Conservation (phyloP, 495 filamentous ascomycete species). For the Xylaria intraflava region DNA sequence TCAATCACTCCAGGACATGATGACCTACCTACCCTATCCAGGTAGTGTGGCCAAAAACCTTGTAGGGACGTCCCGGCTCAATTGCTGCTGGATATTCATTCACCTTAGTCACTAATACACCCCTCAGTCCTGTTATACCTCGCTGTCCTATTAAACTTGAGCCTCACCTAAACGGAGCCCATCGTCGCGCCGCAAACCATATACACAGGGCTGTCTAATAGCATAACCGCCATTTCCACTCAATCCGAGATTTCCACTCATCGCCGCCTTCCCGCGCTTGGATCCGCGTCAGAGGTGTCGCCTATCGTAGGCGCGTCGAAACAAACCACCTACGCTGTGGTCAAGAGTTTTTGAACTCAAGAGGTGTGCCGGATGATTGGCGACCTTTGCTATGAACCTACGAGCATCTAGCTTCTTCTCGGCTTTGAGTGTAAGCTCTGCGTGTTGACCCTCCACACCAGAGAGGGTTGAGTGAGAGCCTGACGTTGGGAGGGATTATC, state of each 20-base stretch:
- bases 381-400: slow-evolving; percentile 3
- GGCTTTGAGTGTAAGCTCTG: neutral
- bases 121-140: slow-evolving; percentile 6
- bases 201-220: neutral
- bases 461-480: neutral
- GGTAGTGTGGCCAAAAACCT: slow-evolving; percentile 13
- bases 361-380: neutral
- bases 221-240: neutral
- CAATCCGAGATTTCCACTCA: neutral
- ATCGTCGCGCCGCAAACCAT: neutral
- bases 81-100: slow-evolving; percentile 3
- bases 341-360: too few species aligned
- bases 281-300: neutral
- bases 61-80: slow-evolving; percentile 9
- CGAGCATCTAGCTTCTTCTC: neutral
- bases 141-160: slow-evolving; percentile 11
- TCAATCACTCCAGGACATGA: neutral
- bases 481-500: neutral
- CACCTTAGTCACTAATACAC: neutral
- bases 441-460: neutral
- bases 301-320: neutral
- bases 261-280: neutral
- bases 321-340: too few species aligned
- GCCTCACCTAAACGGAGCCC: slow-evolving; percentile 11
- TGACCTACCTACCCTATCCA: neutral